These are phyloP conservation scores for Astragalus membranaceus DNA, from an alignment of 306 rosid species.

Conservation along the genomic window DNA sequence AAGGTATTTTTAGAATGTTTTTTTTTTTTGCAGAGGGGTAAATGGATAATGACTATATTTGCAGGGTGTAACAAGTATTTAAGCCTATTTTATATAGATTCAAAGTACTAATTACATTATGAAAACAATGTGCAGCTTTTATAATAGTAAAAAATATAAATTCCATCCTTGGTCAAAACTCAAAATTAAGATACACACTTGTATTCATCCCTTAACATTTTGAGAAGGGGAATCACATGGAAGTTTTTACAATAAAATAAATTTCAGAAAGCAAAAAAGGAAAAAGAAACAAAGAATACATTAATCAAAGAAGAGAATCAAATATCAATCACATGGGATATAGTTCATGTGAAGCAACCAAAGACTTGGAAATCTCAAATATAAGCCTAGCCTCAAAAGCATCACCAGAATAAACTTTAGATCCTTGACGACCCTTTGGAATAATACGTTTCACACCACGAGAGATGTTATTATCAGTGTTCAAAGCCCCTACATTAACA, in stretches of 20 bases:
- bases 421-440: conserved; percentile 11
- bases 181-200: not conserved
- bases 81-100: no score
- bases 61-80: no score
- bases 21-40: no score
- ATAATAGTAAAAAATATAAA: no score
- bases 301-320: not conserved
- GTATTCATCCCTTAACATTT: not conserved
- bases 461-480: conserved; percentile 3
- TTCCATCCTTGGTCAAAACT: not conserved
- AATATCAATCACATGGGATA: not conserved
- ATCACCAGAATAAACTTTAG: conserved; percentile 12
- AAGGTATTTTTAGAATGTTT: no score
- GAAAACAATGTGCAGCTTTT: no score
- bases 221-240: not conserved
- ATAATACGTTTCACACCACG: not conserved
- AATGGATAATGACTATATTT: no score
- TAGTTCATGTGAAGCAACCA: conserved; percentile 30
- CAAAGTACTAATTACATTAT: no score
- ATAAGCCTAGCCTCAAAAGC: conserved; percentile 42
- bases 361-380: conserved; percentile 41
- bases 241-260: not conserved
- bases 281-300: not conserved
- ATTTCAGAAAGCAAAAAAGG: not conserved
- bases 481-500: not conserved